A percentile compares a stretch with the other conserved stretches of the same genome.
These are phyloP conservation scores for Thalassiosira hispida DNA, from an alignment of 352 stramenopile genomes.

Conservation along the genomic window DNA sequence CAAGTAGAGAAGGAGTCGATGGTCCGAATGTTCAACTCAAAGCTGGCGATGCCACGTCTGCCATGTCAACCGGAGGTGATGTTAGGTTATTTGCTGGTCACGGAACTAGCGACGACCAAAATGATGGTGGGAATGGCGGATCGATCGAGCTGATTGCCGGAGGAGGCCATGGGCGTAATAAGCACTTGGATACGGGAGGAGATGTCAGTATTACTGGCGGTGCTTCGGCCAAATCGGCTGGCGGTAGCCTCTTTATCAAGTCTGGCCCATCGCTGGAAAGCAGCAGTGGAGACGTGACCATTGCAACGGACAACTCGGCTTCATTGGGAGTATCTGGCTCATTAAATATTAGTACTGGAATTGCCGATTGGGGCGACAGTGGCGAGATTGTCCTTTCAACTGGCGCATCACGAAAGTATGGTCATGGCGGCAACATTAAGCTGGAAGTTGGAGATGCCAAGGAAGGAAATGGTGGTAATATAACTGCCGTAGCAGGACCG, in stretches of 20 bases:
- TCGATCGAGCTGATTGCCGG: conserved; percentile 70
- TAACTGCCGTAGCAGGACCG: conserved; percentile 26
- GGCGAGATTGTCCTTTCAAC: conserved; percentile 62
- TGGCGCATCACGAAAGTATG: conserved; percentile 20
- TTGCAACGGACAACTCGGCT: conserved; percentile 60
- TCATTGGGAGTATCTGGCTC: conserved; percentile 33
- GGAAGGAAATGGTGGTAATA: conserved; percentile 40
- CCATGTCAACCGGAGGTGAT: conserved; percentile 21
- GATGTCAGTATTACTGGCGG: conserved; percentile 50
- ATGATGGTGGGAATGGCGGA: conserved; percentile 55
- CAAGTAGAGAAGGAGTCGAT: conserved; percentile 15
- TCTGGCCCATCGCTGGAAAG: conserved; percentile 44
- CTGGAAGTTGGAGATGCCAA: conserved; percentile 33
- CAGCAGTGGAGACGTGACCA: conserved; percentile 52
- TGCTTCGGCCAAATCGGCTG: conserved; percentile 28
- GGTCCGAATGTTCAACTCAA: conserved; percentile 36
- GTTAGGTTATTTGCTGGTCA: conserved; percentile 43
- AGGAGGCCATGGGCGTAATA: conserved; percentile 34
- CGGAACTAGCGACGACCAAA: conserved; percentile 20
- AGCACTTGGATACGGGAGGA: conserved; percentile 43
- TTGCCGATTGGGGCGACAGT: conserved; percentile 40
- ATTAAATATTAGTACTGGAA: conserved; percentile 51
- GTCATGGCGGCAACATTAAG: conserved; percentile 34
- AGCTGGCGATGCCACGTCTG: conserved; percentile 16
- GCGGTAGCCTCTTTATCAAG: conserved; percentile 53